Conservation (phyloP, 140 eudicot species). For the Flaveria floridana region DNA sequence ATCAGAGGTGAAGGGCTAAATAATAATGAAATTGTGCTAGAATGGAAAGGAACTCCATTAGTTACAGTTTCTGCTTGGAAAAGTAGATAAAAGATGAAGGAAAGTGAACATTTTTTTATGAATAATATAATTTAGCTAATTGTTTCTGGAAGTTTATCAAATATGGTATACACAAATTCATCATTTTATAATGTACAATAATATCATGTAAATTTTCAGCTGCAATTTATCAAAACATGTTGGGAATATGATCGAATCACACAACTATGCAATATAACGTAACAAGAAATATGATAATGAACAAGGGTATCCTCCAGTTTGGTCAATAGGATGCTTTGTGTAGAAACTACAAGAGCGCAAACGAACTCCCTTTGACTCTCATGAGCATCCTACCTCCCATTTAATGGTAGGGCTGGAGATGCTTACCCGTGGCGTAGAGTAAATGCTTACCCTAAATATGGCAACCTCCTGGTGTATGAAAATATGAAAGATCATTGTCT, state of each 20-base stretch:
- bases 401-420: no score
- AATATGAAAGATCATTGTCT: no score
- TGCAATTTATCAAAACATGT: neutral
- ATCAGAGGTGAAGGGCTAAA: slow-evolving; percentile 43
- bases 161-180: slow-evolving; percentile 2
- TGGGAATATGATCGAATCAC: neutral
- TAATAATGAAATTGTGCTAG: slow-evolving; percentile 58
- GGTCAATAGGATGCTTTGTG: no score
- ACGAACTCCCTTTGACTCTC: no score
- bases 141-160: neutral
- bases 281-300: no score
- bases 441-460: no score
- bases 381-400: no score
- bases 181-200: slow-evolving; percentile 1
- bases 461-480: no score
- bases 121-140: neutral
- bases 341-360: no score
- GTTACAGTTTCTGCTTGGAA: slow-evolving; percentile 62
- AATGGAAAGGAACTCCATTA: slow-evolving; percentile 58
- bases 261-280: neutral
- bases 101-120: neutral
- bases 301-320: no score
- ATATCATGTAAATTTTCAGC: neutral
- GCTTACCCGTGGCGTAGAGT: no score
- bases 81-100: neutral